These are phyloP conservation scores for Phytophthora cactorum DNA, from an alignment of 352 stramenopile genomes.

Conservation along the genomic window DNA sequence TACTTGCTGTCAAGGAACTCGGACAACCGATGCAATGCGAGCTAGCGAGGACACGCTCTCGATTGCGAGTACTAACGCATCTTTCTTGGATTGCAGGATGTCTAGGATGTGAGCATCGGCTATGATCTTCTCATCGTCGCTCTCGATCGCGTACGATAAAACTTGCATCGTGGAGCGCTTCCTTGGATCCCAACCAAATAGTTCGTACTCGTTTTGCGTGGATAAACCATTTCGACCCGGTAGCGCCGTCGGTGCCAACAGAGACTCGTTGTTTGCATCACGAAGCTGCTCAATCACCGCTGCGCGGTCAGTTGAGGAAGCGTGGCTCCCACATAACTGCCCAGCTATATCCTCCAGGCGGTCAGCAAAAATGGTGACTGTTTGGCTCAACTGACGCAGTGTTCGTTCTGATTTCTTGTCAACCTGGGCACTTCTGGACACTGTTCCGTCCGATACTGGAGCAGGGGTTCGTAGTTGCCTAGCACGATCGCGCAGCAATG, in stretches of 20 bases:
- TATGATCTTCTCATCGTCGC: slow-evolving; percentile 34
- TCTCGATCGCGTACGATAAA: slow-evolving; percentile 15
- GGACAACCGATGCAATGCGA: slow-evolving; percentile 48
- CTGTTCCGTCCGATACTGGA: neutral
- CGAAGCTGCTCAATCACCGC: slow-evolving; percentile 35
- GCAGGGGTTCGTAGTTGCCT: slow-evolving; percentile 25
- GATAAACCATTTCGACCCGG: neutral
- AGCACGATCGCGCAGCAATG: slow-evolving; percentile 39
- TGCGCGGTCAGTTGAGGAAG: slow-evolving; percentile 13
- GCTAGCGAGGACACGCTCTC: slow-evolving; percentile 50
- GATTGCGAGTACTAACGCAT: slow-evolving; percentile 48
- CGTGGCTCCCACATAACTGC: slow-evolving; percentile 24
- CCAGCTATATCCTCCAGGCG: slow-evolving; percentile 32
- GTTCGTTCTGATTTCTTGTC: slow-evolving; percentile 16
- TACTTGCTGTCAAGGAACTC: slow-evolving; percentile 30
- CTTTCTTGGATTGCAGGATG: slow-evolving; percentile 46
- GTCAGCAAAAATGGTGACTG: slow-evolving; percentile 33
- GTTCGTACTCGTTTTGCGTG: neutral
- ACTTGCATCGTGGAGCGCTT: slow-evolving; percentile 26
- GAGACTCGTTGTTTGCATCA: slow-evolving; percentile 34
- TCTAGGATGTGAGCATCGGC: slow-evolving; percentile 50
- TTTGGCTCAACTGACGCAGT: slow-evolving; percentile 43
- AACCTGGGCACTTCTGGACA: neutral
- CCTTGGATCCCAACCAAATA: slow-evolving; percentile 57
- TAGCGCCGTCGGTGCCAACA: slow-evolving; percentile 1